Evolutionary conservation across 2,329 filamentous ascomycete species (phyloP), one percentile per base, ranked within the genome.

Genomic region (Penicillium sp.): DNA sequence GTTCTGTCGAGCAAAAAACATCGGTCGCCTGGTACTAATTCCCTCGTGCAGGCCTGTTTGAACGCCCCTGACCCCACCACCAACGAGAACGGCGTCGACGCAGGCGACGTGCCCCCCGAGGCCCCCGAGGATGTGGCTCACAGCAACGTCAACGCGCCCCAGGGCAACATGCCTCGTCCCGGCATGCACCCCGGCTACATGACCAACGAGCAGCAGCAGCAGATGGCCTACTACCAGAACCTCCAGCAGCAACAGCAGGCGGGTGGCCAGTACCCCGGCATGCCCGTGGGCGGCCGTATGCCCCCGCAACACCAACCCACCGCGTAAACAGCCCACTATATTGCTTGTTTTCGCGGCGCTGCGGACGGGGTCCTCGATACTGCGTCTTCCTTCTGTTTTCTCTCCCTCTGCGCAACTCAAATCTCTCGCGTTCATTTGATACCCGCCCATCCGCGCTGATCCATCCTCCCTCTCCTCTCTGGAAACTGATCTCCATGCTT

Each of bases 41-140:
- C 22, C 30, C n/a, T 35, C 18, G n/a, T 16, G n/a, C 43, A 97
- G 92, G 92, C 94, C 46, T 99, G 94, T 71, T 77, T 99, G 55
- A 99, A 99, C 73, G 94, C 94, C 18, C 94, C 94, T 38, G 94
- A 99, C 73, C 92, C 92, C 22, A 83, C 85, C 30, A 89, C 89
- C 67, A 86, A 85, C 66, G 90, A 95, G 69, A 91, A 91, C 63
- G 88, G 88, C 46, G 87, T 89, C 56, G 88, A 92, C 59, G 87
- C 88, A 59, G 75, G 79, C 57, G 87, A 88, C 62, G 84, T 88
- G 58, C 68, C 72, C 6, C 88, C 90, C 66, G 91, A 96, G 61
- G 95, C 92, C 1, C 92, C 92, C 48, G 94, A 97, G 74, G 94
- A 97, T 72, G 86, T 91, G 54, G 76, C 85, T 58, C 86, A 88